Evolutionary conservation across 2,329 filamentous ascomycete genomes (phyloP).

Genomic region (Talaromyces sp.): DNA sequence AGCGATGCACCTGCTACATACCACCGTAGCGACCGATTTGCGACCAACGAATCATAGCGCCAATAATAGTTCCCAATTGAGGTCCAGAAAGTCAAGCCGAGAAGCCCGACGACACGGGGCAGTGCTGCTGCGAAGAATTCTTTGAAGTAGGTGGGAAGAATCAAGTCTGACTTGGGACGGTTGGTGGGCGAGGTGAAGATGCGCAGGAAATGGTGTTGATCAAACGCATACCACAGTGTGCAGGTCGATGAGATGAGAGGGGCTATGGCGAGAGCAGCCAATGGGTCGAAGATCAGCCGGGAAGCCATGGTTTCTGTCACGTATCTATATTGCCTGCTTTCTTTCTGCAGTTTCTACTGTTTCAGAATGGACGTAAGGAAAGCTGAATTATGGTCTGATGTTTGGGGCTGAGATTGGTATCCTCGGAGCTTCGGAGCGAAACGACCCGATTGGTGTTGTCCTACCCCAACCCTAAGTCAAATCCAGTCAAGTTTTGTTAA

Average conservation of each 20-base stretch:
- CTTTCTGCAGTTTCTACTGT: no score
- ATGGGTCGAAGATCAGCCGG: constrained; percentile 2
- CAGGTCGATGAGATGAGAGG: constrained; percentile 50
- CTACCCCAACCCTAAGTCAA: no score
- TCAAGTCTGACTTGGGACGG: constrained; percentile 22
- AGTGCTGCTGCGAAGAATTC: constrained; percentile 41
- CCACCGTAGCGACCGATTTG: constrained; percentile 10
- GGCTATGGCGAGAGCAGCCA: constrained; percentile 37
- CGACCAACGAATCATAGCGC: constrained; percentile 7
- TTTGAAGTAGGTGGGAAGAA: constrained; percentile 46
- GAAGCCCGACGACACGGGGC: constrained; percentile 32
- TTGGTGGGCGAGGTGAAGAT: constrained; percentile 22
- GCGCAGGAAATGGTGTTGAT: constrained; percentile 32
- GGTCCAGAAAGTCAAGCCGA: constrained; percentile 25
- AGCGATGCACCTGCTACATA: constrained; percentile 12
- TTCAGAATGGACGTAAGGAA: no score
- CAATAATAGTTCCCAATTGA: constrained; percentile 15
- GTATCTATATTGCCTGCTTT: no score
- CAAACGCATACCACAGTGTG: constrained; percentile 46
- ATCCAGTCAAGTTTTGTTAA: no score
- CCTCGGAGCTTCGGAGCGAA: no score
- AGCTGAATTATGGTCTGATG: no score
- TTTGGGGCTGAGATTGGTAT: no score
- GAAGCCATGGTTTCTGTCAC: constrained; percentile 8
- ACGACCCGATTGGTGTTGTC: no score